These are phyloP conservation scores for Ustilago bromivora DNA, from an alignment of 1,284 basidiomycete genomes.

Conservation along the genomic window DNA sequence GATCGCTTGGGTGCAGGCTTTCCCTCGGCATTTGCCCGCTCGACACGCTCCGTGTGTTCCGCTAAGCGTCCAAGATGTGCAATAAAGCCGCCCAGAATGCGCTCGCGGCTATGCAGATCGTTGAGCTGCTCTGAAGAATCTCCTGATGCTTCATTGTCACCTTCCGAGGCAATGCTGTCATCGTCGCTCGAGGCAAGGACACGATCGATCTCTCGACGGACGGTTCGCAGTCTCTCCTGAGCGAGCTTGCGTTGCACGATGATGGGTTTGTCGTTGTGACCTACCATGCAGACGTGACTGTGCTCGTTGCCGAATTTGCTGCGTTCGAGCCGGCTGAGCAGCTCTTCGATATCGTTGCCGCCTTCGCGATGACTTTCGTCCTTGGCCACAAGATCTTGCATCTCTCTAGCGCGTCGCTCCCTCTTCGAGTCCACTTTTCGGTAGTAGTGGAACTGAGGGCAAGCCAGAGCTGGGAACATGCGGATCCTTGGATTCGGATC, in stretches of 20 bases:
- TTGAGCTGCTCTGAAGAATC: slow-evolving; percentile 31
- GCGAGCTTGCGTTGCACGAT: slow-evolving; percentile 80
- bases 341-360: slow-evolving; percentile 27
- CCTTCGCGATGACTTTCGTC: slow-evolving; percentile 3
- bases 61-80: slow-evolving; percentile 71
- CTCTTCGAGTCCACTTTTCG: slow-evolving; percentile 73
- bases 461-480: slow-evolving; percentile 79
- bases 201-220: slow-evolving; percentile 63
- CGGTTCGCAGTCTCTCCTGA: slow-evolving; percentile 72
- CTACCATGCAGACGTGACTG: slow-evolving; percentile 82
- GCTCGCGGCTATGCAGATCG: slow-evolving; percentile 60
- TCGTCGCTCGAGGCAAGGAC: slow-evolving; percentile 34
- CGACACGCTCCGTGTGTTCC: slow-evolving; percentile 24
- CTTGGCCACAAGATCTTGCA: slow-evolving; percentile 7
- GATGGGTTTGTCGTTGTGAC: slow-evolving; percentile 74
- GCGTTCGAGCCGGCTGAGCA: slow-evolving; percentile 45
- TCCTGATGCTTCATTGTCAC: slow-evolving; percentile 14
- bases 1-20: slow-evolving; percentile 21
- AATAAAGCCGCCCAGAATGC: slow-evolving; percentile 76
- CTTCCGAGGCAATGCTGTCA: slow-evolving; percentile 12
- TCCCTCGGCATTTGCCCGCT: slow-evolving; percentile 44
- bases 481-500: slow-evolving; percentile 73
- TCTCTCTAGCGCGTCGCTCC: slow-evolving; percentile 66
- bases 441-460: slow-evolving; percentile 85
- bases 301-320: slow-evolving; percentile 88